Evolutionary conservation across 2,329 filamentous ascomycete species (phyloP).

Genomic region (Monosporascus sp.): DNA sequence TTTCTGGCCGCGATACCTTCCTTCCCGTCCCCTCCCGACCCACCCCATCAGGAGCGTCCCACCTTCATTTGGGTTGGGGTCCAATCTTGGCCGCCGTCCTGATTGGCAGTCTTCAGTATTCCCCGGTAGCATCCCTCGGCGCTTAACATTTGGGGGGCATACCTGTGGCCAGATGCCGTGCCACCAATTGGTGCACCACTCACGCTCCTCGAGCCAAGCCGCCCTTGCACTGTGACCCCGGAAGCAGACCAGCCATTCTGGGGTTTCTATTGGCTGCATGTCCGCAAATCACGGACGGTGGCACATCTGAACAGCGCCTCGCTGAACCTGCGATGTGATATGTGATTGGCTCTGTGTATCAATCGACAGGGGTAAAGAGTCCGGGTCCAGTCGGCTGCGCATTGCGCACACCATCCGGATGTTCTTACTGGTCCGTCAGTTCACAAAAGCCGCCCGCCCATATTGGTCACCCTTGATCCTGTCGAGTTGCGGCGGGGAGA

Average conservation of each 20-base stretch:
- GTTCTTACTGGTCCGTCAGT: conserved; percentile 24
- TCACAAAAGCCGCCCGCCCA: conserved; percentile 26
- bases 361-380: conserved; percentile 9
- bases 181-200: conserved; percentile 5
- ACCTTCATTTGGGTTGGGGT: too few species aligned
- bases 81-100: too few species aligned
- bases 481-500: not conserved
- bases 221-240: conserved; percentile 12
- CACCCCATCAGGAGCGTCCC: too few species aligned
- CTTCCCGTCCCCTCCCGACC: not conserved
- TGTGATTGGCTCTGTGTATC: conserved; percentile 23
- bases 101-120: too few species aligned
- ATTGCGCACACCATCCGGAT: conserved; percentile 23
- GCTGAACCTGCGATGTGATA: conserved; percentile 15
- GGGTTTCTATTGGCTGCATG: conserved; percentile 20
- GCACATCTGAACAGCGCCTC: conserved; percentile 24
- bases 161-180: conserved; percentile 4
- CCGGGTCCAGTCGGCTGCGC: conserved; percentile 14
- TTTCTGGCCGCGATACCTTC: not conserved
- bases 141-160: not conserved
- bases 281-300: conserved; percentile 22
- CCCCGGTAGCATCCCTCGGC: not conserved
- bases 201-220: conserved; percentile 3
- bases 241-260: conserved; percentile 5
- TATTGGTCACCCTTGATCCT: conserved; percentile 13